phyloP scores from a whole-genome alignment of 2,329 filamentous ascomycete species.

The Thelonectria blattea region DNA sequence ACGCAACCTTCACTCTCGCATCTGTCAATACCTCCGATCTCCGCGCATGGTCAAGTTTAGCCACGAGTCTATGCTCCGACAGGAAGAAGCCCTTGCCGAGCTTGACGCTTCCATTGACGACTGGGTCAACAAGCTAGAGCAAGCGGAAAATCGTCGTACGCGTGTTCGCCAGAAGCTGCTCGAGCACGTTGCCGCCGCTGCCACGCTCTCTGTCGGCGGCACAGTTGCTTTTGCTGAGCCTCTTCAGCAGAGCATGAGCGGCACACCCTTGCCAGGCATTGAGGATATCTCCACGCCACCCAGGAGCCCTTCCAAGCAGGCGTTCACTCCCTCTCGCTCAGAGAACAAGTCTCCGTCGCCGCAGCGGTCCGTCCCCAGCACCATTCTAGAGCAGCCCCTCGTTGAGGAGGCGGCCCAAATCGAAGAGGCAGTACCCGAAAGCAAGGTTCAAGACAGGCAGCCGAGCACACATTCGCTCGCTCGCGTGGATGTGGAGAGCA shows the following conservation, averaged over 20 bases:
- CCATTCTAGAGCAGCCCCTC: slow-evolving; percentile 58
- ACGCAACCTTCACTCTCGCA: slow-evolving; percentile 76
- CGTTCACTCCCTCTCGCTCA: slow-evolving; percentile 41
- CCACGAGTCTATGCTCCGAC: slow-evolving; percentile 76
- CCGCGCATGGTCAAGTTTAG: slow-evolving; percentile 74
- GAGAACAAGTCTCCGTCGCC: slow-evolving; percentile 54
- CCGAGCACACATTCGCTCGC: slow-evolving; percentile 34
- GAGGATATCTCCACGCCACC: slow-evolving; percentile 62
- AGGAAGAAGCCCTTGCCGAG: slow-evolving; percentile 79
- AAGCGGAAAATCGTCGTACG: slow-evolving; percentile 77
- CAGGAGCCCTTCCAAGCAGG: slow-evolving; percentile 60
- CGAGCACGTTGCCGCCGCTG: slow-evolving; percentile 78
- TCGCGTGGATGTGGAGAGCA: slow-evolving; percentile 64
- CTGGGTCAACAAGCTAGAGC: slow-evolving; percentile 80
- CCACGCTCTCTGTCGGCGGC: slow-evolving; percentile 52
- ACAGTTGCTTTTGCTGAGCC: slow-evolving; percentile 46
- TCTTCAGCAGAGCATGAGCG: slow-evolving; percentile 50
- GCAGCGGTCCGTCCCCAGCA: slow-evolving; percentile 60
- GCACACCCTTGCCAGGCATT: slow-evolving; percentile 44
- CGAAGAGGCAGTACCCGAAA: slow-evolving; percentile 46
- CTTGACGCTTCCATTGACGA: slow-evolving; percentile 81
- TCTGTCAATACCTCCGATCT: slow-evolving; percentile 78
- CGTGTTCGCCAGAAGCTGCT: slow-evolving; percentile 80
- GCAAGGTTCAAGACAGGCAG: slow-evolving; percentile 36
- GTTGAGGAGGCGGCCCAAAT: slow-evolving; percentile 53